Percentiles rank a stretch among this genome's conserved stretches.
These are phyloP conservation scores for Thermothielavioides terrestris DNA, from an alignment of 495 filamentous ascomycete genomes.

Conservation along the genomic window DNA sequence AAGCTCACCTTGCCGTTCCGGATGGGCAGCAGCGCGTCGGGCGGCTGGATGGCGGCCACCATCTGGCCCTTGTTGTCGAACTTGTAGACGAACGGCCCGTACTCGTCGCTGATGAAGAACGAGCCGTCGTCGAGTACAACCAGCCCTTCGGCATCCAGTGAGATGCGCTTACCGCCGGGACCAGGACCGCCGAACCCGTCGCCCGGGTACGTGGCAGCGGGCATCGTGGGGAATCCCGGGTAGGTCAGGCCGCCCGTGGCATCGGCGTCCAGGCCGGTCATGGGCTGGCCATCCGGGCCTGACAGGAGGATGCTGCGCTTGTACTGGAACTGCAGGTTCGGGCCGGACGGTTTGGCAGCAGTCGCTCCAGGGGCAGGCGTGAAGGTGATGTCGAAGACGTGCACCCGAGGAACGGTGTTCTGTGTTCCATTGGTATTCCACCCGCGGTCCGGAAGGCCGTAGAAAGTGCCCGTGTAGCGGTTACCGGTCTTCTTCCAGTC, in stretches of 20 bases:
- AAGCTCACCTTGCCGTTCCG: constrained; percentile 45
- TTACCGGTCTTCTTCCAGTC: constrained; percentile 52
- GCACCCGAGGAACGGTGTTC: constrained; percentile 65
- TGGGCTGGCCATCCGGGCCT: constrained; percentile 57
- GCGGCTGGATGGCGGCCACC: constrained; percentile 57
- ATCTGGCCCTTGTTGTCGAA: constrained; percentile 55
- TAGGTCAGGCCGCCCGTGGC: constrained; percentile 42
- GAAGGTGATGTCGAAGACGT: constrained; percentile 58
- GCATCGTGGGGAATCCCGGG: constrained; percentile 55
- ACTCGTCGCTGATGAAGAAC: constrained; percentile 77
- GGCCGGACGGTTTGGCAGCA: constrained; percentile 45
- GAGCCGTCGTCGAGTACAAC: constrained; percentile 53
- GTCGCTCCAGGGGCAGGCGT: constrained; percentile 45
- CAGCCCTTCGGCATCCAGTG: constrained; percentile 63
- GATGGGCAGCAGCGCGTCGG: constrained; percentile 56
- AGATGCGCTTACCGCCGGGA: constrained; percentile 51
- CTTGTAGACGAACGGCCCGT: constrained; percentile 64
- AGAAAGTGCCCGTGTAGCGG: constrained; percentile 58
- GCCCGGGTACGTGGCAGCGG: constrained; percentile 57
- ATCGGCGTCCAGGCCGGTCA: constrained; percentile 67
- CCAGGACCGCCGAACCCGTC: constrained; percentile 60
- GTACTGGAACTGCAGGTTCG: constrained; percentile 61
- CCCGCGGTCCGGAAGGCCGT: constrained; percentile 61
- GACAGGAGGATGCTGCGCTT: constrained; percentile 58
- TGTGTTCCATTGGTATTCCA: constrained; percentile 70